Evolutionary conservation across 495 filamentous ascomycete genomes (phyloP).

Genomic region (Neurospora sublineolata): DNA sequence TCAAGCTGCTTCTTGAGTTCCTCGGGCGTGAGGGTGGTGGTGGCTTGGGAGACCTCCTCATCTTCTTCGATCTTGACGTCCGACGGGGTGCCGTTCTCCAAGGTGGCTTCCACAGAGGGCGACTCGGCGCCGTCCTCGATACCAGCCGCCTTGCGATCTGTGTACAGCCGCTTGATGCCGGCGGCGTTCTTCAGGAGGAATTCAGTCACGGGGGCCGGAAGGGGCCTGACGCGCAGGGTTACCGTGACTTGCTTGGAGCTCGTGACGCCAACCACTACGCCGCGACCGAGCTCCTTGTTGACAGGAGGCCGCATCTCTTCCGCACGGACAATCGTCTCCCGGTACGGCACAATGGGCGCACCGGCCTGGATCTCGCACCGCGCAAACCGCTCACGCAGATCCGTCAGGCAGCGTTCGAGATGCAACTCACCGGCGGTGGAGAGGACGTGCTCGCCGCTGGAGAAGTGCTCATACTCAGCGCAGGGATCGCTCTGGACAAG

Average conservation of each 20-base stretch:
- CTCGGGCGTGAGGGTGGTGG: constrained; percentile 48
- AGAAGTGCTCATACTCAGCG: constrained; percentile 86
- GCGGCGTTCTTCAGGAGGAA: constrained; percentile 71
- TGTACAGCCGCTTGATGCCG: constrained; percentile 69
- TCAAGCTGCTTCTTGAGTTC: constrained; percentile 68
- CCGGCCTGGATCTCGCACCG: constrained; percentile 91
- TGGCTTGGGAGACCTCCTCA: constrained; percentile 34
- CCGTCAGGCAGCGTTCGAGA: constrained; percentile 86
- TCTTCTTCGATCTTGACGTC: constrained; percentile 32
- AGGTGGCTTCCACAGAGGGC: constrained; percentile 24
- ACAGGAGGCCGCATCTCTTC: constrained; percentile 84
- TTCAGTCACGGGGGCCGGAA: constrained; percentile 69
- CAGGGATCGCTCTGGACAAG: constrained; percentile 94
- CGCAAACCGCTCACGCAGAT: constrained; percentile 86
- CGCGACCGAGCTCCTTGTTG: constrained; percentile 79
- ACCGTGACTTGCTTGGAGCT: constrained; percentile 77
- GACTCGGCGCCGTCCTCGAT: constrained; percentile 21
- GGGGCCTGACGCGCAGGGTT: constrained; percentile 63
- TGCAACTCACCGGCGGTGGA: constrained; percentile 91
- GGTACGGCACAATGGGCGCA: constrained; percentile 88
- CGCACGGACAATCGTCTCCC: constrained; percentile 78
- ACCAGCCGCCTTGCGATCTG: constrained; percentile 39
- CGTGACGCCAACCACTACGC: constrained; percentile 61
- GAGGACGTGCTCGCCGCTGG: constrained; percentile 90
- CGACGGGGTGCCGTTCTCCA: constrained; percentile 30